A percentile compares a stretch with the other conserved stretches of the same genome.
Evolutionary conservation across 495 filamentous ascomycete genomes (phyloP).

Genomic region (Lophiostoma macrostomum): DNA sequence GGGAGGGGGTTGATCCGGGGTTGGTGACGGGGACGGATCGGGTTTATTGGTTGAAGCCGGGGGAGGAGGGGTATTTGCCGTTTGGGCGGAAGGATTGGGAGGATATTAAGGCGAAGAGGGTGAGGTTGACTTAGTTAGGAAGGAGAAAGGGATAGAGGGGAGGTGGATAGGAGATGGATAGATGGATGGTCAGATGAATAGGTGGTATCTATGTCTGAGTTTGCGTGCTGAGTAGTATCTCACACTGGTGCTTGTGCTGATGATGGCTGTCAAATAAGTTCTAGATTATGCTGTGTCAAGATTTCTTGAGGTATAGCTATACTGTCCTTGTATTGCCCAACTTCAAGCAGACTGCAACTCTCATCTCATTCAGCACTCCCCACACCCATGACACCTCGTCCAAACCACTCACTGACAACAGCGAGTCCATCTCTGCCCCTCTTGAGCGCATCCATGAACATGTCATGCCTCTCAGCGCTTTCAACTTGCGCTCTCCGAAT

Average conservation of each 20-base stretch:
- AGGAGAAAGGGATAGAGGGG: too few relatives aligned
- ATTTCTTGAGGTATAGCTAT: too few relatives aligned
- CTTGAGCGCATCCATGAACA: conserved; percentile 78
- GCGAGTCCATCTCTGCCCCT: conserved; percentile 81
- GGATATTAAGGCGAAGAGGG: conserved; percentile 21
- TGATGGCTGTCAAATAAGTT: too few relatives aligned
- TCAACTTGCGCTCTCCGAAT: conserved; percentile 85
- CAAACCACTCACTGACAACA: conserved; percentile 91
- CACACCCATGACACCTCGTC: conserved; percentile 77
- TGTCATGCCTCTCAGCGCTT: conserved; percentile 80
- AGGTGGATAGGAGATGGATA: too few relatives aligned
- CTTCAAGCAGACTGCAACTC: too few relatives aligned
- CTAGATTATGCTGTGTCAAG: too few relatives aligned
- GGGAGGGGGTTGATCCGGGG: conserved; percentile 29
- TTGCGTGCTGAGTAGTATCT: too few relatives aligned
- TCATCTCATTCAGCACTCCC: conserved; percentile 23
- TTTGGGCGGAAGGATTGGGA: conserved; percentile 37
- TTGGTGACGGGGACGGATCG: conserved; percentile 23
- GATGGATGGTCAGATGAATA: too few relatives aligned
- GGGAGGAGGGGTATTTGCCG: conserved; percentile 29
- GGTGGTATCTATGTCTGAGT: too few relatives aligned
- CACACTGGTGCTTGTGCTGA: too few relatives aligned
- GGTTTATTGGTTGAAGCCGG: conserved; percentile 36
- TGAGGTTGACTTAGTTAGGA: conserved; percentile 36
- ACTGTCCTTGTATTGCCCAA: too few relatives aligned